Evolutionary conservation across 139 green algal genomes (phyloP), one percentile per base, ranked within the genome.

Genomic region (Closterium sp.): DNA sequence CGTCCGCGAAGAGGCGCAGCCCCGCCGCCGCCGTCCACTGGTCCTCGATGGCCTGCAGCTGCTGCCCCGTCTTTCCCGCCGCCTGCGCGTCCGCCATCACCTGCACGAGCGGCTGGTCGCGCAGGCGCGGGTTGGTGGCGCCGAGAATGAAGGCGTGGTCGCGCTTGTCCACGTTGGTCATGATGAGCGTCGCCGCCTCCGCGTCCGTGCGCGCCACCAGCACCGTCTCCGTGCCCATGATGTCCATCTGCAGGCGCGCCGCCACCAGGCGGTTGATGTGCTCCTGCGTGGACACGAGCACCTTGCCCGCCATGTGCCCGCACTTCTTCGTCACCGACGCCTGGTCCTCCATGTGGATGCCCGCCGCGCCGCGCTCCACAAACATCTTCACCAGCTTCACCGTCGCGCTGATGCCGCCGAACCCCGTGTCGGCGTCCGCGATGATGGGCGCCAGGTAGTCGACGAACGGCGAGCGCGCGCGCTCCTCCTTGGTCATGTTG

Each of bases 401-500:
- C 0, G 95, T 96, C 89, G 98, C 97, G 30, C 98, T 95, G 91
- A 96, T 96, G 81, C 97, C 97, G 21, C 97, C 97, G 93, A 98
- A 98, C 85, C 97, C 97, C 88, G 96, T 96, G 95, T 98, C 96
- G 16, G 88, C n/a, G n/a, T n/a, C n/a, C n/a, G n/a, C n/a, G n/a
- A n/a, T n/a, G n/a, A n/a, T 97, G 87, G 97, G 97, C 16, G 96
- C 95, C 34, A 96, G 97, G 94, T 95, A 97, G 93, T 98, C 91
- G 4, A 93, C 33, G 33, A 85, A 93, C 28, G 90, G 90, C 76
- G 90, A 92, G 36, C 87, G 34, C 6, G 85, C 85, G n/a, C 90
- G 86, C 90, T 93, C 35, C 85, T 93, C 90, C 90, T 92, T 88
- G 84, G 66, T 92, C 89, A 92, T 87, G 31, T 34, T 91, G n/a